Conservation (phyloP, 495 filamentous ascomycete genomes). For the Trypethelium eluteriae region DNA sequence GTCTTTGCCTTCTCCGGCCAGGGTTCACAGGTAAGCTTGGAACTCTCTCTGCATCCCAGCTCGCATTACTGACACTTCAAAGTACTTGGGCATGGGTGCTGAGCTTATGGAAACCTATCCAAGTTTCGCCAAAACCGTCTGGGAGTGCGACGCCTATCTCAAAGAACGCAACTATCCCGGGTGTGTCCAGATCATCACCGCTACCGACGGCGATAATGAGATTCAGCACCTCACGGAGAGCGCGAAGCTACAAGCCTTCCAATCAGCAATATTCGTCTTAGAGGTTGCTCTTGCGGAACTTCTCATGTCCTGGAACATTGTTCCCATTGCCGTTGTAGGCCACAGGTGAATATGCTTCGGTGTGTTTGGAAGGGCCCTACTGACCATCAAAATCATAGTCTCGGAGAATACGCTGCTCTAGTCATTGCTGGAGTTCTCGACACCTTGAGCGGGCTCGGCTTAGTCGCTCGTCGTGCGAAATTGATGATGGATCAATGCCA, state of each 20-base stretch:
- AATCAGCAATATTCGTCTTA: constrained; percentile 10
- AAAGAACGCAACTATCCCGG: constrained; percentile 9
- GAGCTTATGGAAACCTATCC: constrained; percentile 8
- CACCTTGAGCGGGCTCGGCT: constrained; percentile 5
- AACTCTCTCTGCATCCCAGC: not conserved
- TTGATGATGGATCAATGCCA: constrained; percentile 10
- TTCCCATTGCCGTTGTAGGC: constrained; percentile 8
- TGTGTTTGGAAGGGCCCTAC: not conserved
- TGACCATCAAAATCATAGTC: constrained; percentile 10
- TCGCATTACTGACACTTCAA: constrained; percentile 8
- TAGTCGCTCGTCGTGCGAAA: constrained; percentile 9
- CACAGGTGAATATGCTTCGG: constrained; percentile 5
- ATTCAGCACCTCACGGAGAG: not conserved
- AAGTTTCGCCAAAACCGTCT: constrained; percentile 11
- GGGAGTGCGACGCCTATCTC: constrained; percentile 10
- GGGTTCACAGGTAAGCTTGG: constrained; percentile 7
- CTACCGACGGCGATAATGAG: not conserved
- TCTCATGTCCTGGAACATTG: constrained; percentile 10
- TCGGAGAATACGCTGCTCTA: constrained; percentile 10
- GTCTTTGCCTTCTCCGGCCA: constrained; percentile 11
- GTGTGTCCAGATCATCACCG: constrained; percentile 10
- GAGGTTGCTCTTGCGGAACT: constrained; percentile 10
- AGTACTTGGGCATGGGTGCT: constrained; percentile 12
- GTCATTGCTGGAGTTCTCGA: constrained; percentile 12
- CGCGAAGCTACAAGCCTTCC: constrained; percentile 11